Evolutionary conservation across 179 eudicot species (phyloP).

Genomic region (Heliamphora pulchella): DNA sequence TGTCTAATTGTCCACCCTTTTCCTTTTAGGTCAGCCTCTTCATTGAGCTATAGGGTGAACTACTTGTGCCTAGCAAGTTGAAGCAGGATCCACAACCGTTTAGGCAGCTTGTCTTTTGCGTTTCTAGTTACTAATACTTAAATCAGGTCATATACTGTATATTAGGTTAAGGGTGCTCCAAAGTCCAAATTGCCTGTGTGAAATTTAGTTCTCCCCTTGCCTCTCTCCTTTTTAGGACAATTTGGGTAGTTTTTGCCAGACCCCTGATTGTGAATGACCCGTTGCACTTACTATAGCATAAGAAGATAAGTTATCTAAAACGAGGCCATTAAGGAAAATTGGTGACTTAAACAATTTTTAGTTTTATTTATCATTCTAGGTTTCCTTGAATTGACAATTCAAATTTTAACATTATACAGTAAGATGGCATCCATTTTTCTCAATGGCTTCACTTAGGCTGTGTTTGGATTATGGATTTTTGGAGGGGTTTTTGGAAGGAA

Average conservation of each 20-base stretch:
- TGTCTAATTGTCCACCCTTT: constrained; percentile 1
- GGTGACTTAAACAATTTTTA: background rate
- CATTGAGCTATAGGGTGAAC: background rate
- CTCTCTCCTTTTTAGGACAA: background rate
- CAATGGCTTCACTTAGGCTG: background rate
- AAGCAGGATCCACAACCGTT: background rate
- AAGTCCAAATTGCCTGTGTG: background rate
- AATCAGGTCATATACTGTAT: background rate
- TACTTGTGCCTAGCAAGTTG: background rate
- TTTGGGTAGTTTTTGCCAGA: background rate
- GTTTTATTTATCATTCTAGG: background rate
- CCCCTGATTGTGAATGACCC: background rate
- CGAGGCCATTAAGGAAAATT: background rate
- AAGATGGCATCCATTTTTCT: background rate
- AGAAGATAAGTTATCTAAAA: background rate
- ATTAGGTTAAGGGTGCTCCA: background rate
- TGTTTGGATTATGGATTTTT: too few species aligned
- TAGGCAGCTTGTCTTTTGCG: background rate
- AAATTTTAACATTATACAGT: background rate
- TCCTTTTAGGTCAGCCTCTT: constrained; percentile 1
- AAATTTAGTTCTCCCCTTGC: background rate
- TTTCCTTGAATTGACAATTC: background rate
- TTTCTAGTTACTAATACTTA: background rate
- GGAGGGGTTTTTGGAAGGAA: too few species aligned
- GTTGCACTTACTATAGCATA: background rate